Conservation (phyloP, 148 eudicot species). For the Nepenthes gracilis region DNA sequence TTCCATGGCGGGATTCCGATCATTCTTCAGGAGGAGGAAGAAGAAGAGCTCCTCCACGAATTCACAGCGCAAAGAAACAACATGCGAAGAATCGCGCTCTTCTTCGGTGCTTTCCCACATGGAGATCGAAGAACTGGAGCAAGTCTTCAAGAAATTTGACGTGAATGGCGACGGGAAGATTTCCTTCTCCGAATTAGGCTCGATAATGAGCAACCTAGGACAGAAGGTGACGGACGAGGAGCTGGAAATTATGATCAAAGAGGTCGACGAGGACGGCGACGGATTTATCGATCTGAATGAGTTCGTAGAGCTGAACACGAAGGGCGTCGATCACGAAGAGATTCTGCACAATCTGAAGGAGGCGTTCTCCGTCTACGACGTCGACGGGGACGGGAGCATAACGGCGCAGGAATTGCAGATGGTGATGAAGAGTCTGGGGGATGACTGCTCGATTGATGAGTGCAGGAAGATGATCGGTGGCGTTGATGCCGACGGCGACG, state of each 20-base stretch:
- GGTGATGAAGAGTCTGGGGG: slow-evolving; percentile 31
- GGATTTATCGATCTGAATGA: slow-evolving; percentile 24
- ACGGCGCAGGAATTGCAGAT: slow-evolving; percentile 32
- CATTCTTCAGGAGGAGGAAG: no score
- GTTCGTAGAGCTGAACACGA: slow-evolving; percentile 39
- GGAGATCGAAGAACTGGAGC: slow-evolving; percentile 28
- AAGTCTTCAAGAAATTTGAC: slow-evolving; percentile 40
- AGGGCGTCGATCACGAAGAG: slow-evolving; percentile 31
- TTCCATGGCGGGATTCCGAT: no score
- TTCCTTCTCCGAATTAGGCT: slow-evolving; percentile 26
- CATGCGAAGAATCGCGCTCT: no score
- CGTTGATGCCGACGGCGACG: slow-evolving; percentile 36
- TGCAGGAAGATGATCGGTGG: slow-evolving; percentile 38
- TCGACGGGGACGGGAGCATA: slow-evolving; percentile 36
- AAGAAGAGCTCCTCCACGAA: no score
- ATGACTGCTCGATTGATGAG: slow-evolving; percentile 26
- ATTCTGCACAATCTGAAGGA: slow-evolving; percentile 27
- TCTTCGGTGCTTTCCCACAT: no score
- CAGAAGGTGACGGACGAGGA: slow-evolving; percentile 14
- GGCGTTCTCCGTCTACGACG: slow-evolving; percentile 32
- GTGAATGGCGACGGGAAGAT: slow-evolving; percentile 41
- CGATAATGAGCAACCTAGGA: slow-evolving; percentile 26
- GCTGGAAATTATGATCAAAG: slow-evolving; percentile 5
- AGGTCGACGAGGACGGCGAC: neutral
- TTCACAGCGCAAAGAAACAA: no score